A percentile compares a stretch with the other conserved stretches of the same genome.
phyloP scores from a whole-genome alignment of 2,329 filamentous ascomycete genomes.

The Monosporascus sp. region DNA sequence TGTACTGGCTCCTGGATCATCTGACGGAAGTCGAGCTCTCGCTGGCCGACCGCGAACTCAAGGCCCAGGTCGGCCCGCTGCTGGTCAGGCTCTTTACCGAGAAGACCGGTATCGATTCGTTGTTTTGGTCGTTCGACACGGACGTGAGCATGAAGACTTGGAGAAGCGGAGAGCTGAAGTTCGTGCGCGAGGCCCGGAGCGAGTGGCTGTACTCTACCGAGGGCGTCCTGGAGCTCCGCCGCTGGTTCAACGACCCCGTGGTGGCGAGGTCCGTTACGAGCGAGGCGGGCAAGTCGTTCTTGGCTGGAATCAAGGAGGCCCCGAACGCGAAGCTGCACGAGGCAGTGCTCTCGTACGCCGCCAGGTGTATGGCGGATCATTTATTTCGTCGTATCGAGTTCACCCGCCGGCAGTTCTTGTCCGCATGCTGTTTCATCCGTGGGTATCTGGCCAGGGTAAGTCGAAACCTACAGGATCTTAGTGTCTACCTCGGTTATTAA shows the following conservation, averaged over 20 bases:
- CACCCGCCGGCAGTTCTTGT: slow-evolving; percentile 22
- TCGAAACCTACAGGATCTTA: background rate
- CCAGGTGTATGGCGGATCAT: slow-evolving; percentile 21
- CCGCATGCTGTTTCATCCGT: slow-evolving; percentile 21
- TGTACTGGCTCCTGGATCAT: slow-evolving; percentile 23
- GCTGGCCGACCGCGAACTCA: slow-evolving; percentile 21
- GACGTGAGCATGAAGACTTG: slow-evolving; percentile 23
- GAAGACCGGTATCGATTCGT: slow-evolving; percentile 22
- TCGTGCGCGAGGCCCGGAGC: slow-evolving; percentile 14
- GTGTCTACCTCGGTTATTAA: slow-evolving; percentile 7
- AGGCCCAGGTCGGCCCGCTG: slow-evolving; percentile 21
- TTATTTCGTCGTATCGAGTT: slow-evolving; percentile 24
- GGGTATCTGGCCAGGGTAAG: slow-evolving; percentile 25
- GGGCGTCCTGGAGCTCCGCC: slow-evolving; percentile 18
- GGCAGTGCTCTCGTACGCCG: slow-evolving; percentile 16
- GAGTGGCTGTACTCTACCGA: slow-evolving; percentile 25
- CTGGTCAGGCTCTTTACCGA: slow-evolving; percentile 24
- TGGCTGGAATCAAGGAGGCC: slow-evolving; percentile 14
- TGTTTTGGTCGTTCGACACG: slow-evolving; percentile 23
- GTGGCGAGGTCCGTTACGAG: slow-evolving; percentile 18
- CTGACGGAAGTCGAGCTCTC: slow-evolving; percentile 23
- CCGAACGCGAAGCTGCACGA: slow-evolving; percentile 16
- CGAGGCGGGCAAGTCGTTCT: slow-evolving; percentile 10
- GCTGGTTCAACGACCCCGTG: slow-evolving; percentile 23
- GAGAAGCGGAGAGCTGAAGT: slow-evolving; percentile 16